These are phyloP conservation scores for Tulasnella sp. DNA, from an alignment of 768 basidiomycete species.

Conservation along the genomic window DNA sequence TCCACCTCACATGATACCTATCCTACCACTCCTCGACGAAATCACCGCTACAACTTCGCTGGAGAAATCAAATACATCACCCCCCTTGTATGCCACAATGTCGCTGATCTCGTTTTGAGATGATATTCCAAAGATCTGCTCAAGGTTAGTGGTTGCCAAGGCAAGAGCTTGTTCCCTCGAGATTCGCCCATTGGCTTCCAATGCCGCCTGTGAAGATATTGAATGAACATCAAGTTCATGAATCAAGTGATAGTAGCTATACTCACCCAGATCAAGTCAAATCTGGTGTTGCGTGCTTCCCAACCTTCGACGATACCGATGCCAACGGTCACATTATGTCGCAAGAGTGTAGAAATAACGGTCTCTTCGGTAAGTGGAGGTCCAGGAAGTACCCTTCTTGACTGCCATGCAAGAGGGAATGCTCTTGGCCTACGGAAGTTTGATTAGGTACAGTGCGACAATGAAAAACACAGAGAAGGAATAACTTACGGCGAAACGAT, in stretches of 20 bases:
- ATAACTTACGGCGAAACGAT: slow-evolving; percentile 41
- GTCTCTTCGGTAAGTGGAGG: slow-evolving; percentile 55
- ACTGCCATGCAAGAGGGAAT: slow-evolving; percentile 62
- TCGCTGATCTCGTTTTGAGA: slow-evolving; percentile 29
- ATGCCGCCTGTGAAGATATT: slow-evolving; percentile 26
- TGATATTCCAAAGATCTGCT: slow-evolving; percentile 35
- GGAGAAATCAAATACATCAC: slow-evolving; percentile 32
- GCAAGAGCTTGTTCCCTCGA: slow-evolving; percentile 37
- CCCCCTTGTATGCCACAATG: slow-evolving; percentile 43
- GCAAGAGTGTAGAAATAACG: slow-evolving; percentile 45
- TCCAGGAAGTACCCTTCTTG: slow-evolving; percentile 48
- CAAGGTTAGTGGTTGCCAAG: slow-evolving; percentile 42
- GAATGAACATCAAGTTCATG: slow-evolving; percentile 20
- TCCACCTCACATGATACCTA: background rate
- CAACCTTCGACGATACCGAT: slow-evolving; percentile 53
- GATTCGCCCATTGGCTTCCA: slow-evolving; percentile 31
- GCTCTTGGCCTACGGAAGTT: slow-evolving; percentile 35
- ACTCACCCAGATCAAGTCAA: slow-evolving; percentile 72
- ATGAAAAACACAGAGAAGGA: background rate
- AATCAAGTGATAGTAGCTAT: background rate
- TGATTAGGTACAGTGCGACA: slow-evolving; percentile 1
- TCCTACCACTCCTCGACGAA: slow-evolving; percentile 3
- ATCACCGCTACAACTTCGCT: slow-evolving; percentile 14
- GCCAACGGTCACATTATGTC: slow-evolving; percentile 59
- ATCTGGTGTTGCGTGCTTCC: slow-evolving; percentile 61